Conservation (phyloP, 352 stramenopile species). For the Phytophthora niederhauseri region DNA sequence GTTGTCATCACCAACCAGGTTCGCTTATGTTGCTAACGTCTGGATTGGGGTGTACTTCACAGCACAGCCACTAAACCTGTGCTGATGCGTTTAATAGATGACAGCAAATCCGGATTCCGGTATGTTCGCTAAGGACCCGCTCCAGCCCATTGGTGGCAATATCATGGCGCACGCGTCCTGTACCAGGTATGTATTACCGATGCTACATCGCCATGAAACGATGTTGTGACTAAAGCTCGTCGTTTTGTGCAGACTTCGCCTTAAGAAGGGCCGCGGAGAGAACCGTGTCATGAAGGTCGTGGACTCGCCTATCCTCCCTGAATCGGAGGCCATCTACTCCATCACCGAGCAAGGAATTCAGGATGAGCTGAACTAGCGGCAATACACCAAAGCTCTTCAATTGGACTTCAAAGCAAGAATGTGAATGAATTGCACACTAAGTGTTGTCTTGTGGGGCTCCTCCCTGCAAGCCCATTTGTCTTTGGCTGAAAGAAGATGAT, state of each 20-base stretch:
- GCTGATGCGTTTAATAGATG: constrained; percentile 57
- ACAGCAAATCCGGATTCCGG: constrained; percentile 89
- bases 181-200: constrained; percentile 54
- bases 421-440: background rate
- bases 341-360: constrained; percentile 96
- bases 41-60: background rate
- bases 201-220: background rate
- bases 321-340: constrained; percentile 98
- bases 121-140: constrained; percentile 91
- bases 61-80: background rate
- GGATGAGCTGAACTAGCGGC: constrained; percentile 86
- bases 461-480: background rate
- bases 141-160: constrained; percentile 93
- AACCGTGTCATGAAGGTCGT: constrained; percentile 99
- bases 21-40: background rate
- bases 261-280: constrained; percentile 98
- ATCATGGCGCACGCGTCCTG: constrained; percentile 89
- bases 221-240: background rate
- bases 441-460: background rate
- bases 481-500: background rate
- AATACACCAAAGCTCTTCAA: constrained; percentile 25
- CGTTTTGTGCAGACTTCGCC: constrained; percentile 69
- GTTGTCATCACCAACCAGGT: constrained; percentile 92
- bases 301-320: constrained; percentile 96
- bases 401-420: constrained; percentile 15